Evolutionary conservation across 495 filamentous ascomycete genomes (phyloP).

Genomic region (Lasiosphaeriaceae sp.): DNA sequence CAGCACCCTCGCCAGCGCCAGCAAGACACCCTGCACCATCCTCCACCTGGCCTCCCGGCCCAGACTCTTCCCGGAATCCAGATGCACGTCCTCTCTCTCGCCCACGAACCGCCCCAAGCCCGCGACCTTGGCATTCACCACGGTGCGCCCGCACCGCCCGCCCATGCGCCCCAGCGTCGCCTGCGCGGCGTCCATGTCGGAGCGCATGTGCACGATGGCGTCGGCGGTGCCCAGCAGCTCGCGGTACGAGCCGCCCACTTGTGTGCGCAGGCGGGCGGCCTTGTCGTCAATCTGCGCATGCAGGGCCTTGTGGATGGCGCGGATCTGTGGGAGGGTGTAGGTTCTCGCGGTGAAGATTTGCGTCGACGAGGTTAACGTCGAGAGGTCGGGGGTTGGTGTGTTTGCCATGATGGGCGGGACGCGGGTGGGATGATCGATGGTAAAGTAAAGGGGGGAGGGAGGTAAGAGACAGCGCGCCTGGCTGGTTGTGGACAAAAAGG

Average conservation of each 20-base stretch:
- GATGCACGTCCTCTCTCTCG: conserved; percentile 28
- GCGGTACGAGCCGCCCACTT: conserved; percentile 91
- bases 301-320: conserved; percentile 50
- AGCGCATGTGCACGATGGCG: conserved; percentile 83
- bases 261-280: conserved; percentile 78
- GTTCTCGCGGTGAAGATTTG: conserved; percentile 69
- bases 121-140: conserved; percentile 62
- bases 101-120: conserved; percentile 60
- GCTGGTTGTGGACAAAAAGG: too few species aligned
- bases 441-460: too few species aligned
- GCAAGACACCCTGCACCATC: conserved; percentile 38
- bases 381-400: conserved; percentile 31
- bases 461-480: too few species aligned
- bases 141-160: conserved; percentile 67
- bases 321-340: conserved; percentile 61
- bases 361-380: conserved; percentile 57
- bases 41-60: conserved; percentile 33
- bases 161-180: conserved; percentile 66
- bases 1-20: conserved; percentile 35
- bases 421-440: too few species aligned
- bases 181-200: conserved; percentile 71
- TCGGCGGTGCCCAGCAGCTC: conserved; percentile 91
- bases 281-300: conserved; percentile 65
- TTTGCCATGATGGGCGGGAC: not conserved
- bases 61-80: conserved; percentile 36